These are phyloP conservation scores for Thalassiosira allenii DNA, from an alignment of 352 stramenopile genomes.

Conservation along the genomic window DNA sequence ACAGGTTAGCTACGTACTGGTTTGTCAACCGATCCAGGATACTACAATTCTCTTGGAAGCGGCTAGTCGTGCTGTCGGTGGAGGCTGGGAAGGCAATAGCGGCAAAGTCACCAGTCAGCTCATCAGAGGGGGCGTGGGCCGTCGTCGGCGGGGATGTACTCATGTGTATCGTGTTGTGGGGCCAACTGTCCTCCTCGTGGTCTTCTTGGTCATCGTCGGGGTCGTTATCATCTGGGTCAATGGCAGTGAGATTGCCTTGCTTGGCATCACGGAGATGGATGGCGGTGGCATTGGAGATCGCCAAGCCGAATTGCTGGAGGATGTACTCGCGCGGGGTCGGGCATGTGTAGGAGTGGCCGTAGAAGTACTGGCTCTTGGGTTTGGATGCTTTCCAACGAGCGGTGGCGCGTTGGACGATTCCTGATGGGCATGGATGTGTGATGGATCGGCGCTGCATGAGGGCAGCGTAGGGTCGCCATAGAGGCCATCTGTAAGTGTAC, in stretches of 20 bases:
- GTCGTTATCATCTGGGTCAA: neutral
- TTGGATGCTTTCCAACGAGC: neutral
- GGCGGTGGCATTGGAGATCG: conserved; percentile 11
- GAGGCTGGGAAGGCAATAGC: too few relatives aligned
- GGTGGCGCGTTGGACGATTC: neutral
- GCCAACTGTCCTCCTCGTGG: too few relatives aligned
- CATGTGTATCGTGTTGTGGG: too few relatives aligned
- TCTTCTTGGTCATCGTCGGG: too few relatives aligned
- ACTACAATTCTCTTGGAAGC: too few relatives aligned
- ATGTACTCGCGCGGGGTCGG: conserved; percentile 2
- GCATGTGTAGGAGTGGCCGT: conserved; percentile 24
- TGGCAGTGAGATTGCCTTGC: neutral
- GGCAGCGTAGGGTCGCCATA: neutral
- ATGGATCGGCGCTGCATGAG: neutral
- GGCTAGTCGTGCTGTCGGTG: too few relatives aligned
- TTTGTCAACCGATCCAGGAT: too few relatives aligned
- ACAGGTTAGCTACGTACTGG: too few relatives aligned
- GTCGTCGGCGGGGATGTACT: too few relatives aligned
- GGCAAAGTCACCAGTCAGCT: too few relatives aligned
- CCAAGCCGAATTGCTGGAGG: conserved; percentile 22
- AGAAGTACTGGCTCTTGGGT: conserved; percentile 7
- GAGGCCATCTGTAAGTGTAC: neutral
- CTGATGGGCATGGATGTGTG: neutral
- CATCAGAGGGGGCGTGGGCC: too few relatives aligned
- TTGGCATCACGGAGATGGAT: conserved; percentile 15